Evolutionary conservation across 2,329 filamentous ascomycete species (phyloP), one percentile per base, ranked within the genome.

Genomic region (Apiospora kogelbergensis): DNA sequence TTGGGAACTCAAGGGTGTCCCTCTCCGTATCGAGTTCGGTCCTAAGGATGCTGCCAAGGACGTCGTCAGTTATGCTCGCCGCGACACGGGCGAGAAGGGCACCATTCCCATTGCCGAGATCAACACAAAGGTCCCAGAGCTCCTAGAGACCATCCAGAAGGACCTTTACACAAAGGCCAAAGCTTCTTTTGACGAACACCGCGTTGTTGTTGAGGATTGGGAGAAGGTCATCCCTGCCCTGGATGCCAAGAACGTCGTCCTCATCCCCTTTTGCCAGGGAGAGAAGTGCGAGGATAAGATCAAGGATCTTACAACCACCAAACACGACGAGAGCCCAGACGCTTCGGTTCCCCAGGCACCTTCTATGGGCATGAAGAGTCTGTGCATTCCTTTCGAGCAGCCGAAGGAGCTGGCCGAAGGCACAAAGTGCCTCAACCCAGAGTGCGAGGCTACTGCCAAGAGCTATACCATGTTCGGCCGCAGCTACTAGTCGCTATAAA

Each of bases 1-100:
- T 82, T 98, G 94, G 94, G 97, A 99, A 81, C 87, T 98, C 75
- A 97, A 95, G 83, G 96, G 97, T 79, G 92, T 98, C 53, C 96
- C 97, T 63, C 88, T 99, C 45, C 92, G 96, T 70, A 87, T 99
- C 70, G 96, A 99, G 81, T 97, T 97, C 78, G 97, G 97, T 6
- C 95, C 96, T 76, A 97, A 97, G 82, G 96, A 98, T 78, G 91
- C 92, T 15, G 93, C 93, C 72, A 93, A 95, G 79, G 89, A 92
- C 69, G 92, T 95, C 53, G 91, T 98, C 74, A 93, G 91, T 72
- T 93, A 89, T 72, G 93, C 95, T 26, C 93, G 96, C 76, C 93
- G 97, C 76, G 96, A 99, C 80, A 92, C 92, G 22, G 90, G 90
- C 70, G 92, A 91, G 80, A 98, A 98, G 86, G 88, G 90, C 71